These are phyloP conservation scores for Platismatia glauca DNA, from an alignment of 495 filamentous ascomycete species.

Conservation along the genomic window DNA sequence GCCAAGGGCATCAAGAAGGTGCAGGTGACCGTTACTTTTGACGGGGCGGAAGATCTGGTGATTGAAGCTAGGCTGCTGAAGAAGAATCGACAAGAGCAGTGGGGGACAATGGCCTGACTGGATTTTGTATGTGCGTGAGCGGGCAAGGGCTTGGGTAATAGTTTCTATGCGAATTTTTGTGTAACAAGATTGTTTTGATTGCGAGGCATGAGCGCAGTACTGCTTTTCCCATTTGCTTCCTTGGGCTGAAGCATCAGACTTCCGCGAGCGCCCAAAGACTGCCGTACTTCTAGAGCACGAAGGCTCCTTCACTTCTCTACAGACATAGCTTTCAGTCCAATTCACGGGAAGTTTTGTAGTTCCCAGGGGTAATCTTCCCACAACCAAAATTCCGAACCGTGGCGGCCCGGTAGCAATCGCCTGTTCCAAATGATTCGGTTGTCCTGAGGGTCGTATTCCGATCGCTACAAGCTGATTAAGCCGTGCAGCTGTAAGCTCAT, in stretches of 20 bases:
- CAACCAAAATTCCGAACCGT: neutral
- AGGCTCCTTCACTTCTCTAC: neutral
- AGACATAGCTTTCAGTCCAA: neutral
- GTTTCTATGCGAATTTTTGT: neutral
- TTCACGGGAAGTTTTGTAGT: neutral
- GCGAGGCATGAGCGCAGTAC: neutral
- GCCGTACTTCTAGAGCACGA: neutral
- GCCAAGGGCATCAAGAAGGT: constrained; percentile 17
- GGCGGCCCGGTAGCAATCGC: too few relatives aligned
- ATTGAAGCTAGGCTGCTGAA: constrained; percentile 15
- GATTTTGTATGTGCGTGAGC: neutral
- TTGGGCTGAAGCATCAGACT: neutral
- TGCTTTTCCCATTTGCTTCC: neutral
- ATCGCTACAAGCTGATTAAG: neutral
- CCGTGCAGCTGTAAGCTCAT: neutral
- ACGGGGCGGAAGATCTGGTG: constrained; percentile 19
- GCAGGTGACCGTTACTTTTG: constrained; percentile 20
- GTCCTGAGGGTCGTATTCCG: neutral
- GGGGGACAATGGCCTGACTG: neutral
- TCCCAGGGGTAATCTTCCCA: neutral
- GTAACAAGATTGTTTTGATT: neutral
- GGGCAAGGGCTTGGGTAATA: neutral
- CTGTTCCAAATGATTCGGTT: neutral
- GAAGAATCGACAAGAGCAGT: constrained; percentile 1
- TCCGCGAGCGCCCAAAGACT: neutral